Evolutionary conservation across 1,284 basidiomycete species (phyloP).

Genomic region (Ustilago curta): DNA sequence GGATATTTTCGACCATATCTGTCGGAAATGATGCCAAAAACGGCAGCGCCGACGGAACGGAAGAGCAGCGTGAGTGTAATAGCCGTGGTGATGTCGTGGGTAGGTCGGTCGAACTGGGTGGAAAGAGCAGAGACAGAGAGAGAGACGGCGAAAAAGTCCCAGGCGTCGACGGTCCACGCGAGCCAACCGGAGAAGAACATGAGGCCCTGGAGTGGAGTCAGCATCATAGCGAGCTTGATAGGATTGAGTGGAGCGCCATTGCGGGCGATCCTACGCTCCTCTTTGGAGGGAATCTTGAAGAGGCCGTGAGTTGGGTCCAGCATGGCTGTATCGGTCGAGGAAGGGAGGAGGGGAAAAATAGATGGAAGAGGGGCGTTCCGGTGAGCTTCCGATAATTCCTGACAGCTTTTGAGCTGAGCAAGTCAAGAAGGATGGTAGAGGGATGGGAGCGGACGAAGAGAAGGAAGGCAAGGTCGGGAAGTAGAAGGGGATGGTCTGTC

Average conservation of each 20-base stretch:
- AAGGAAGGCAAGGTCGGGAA: neutral
- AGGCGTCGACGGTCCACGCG: conserved; percentile 65
- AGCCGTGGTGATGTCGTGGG: conserved; percentile 70
- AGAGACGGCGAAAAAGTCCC: conserved; percentile 67
- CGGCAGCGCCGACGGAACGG: conserved; percentile 84
- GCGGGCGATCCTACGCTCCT: conserved; percentile 56
- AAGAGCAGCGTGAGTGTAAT: conserved; percentile 94
- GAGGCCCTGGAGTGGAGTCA: conserved; percentile 51
- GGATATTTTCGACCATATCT: conserved; percentile 94
- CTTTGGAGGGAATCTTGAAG: conserved; percentile 62
- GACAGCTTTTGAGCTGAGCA: neutral
- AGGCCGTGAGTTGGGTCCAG: conserved; percentile 63
- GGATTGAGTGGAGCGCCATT: conserved; percentile 64
- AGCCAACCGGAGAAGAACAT: conserved; percentile 64
- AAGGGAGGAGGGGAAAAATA: neutral
- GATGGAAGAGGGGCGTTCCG: neutral
- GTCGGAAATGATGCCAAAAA: conserved; percentile 74
- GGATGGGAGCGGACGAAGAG: neutral
- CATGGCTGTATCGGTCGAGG: conserved; percentile 24
- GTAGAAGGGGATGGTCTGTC: neutral
- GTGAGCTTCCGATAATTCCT: neutral
- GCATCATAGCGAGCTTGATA: conserved; percentile 60
- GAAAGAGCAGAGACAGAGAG: conserved; percentile 53
- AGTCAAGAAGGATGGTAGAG: neutral
- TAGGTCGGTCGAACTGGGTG: conserved; percentile 28